Percentiles rank a stretch among this genome's conserved stretches.
Conservation (phyloP, 176 grass and related monocot genomes). For the Lolium multiflorum region DNA sequence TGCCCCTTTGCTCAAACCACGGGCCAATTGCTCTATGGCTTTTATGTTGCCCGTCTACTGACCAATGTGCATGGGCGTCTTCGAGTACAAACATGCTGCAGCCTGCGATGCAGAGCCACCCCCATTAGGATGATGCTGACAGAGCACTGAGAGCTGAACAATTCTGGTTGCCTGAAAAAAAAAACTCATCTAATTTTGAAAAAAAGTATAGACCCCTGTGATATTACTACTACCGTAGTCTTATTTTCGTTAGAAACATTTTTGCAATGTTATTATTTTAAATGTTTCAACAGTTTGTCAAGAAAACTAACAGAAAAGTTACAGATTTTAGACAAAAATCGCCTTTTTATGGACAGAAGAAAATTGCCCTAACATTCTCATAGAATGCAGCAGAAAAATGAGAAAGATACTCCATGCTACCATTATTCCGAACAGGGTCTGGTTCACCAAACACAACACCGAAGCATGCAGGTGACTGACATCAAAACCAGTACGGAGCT, state of each 20-base stretch:
- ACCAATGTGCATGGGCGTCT: background rate
- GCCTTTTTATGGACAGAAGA: background rate
- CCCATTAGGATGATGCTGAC: background rate
- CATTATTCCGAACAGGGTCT: background rate
- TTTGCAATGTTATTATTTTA: no score
- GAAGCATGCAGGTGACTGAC: background rate
- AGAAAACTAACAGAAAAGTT: no score
- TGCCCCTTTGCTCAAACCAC: background rate
- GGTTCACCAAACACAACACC: background rate
- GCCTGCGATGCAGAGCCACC: background rate
- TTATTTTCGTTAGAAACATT: background rate
- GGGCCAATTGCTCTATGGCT: background rate
- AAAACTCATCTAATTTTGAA: background rate
- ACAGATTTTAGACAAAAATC: background rate
- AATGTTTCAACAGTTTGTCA: no score
- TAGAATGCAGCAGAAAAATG: background rate
- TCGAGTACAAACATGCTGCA: background rate
- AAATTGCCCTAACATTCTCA: background rate
- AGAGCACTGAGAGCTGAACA: background rate
- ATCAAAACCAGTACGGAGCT: background rate
- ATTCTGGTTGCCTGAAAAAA: background rate
- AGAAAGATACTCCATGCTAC: background rate
- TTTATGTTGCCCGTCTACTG: background rate
- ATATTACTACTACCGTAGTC: background rate
- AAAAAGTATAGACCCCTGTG: background rate